Base-by-base conservation (phyloP, 2,329 filamentous ascomycete genomes). In the Berkeleyomyces basicola region DNA sequence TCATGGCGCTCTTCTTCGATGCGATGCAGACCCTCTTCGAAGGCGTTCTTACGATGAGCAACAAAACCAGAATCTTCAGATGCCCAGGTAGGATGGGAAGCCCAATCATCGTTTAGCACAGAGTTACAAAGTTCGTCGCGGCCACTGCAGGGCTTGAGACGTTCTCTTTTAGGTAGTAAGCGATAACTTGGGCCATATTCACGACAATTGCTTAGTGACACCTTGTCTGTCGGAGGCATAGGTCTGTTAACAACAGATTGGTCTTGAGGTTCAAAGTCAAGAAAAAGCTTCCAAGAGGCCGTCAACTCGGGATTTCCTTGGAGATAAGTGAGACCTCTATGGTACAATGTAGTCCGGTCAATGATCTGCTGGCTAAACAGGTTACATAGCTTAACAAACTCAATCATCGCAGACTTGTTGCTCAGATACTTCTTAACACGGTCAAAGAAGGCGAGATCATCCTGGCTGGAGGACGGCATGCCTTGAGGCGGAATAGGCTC, bases 1-100 rank as follows among this genome's bases (percentile, higher is more conserved):
- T 99, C 93, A 70, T 99, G 93, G 3, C 93, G 87, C 72, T 99
- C 93, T 73, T 99, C 93, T 73, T 99, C 93, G 65, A 99, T 96
- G 23, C 93, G 82, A 71, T 99, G 93, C 7, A 99, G 82, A 40
- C 88, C 88, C 73, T 99, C 93, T 72, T 99, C 93, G 67, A 87
- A 95, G 62, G 87, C 83, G 69, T 99, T 99, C 80, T 99, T 99
- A 66, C 92, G 84, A 74, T 99, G 93, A 10, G 93, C 93, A 65
- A 99, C 92, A 69, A 99, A 99, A 0, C 93, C 93, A 53, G 89
- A 95, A 71, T 99, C 93, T 73, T 99, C 93, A 0, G 92, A 97
- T 1, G 92, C 93, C 93, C 93, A 99, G 0, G 93, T 99, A 3
- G 93, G 93, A 74, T 99, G 93, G 36, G 92, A 97, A 1, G 93